Evolutionary conservation across 306 rosid genomes (phyloP), one percentile per base, ranked within the genome.

Genomic region (Pyrus communis): DNA sequence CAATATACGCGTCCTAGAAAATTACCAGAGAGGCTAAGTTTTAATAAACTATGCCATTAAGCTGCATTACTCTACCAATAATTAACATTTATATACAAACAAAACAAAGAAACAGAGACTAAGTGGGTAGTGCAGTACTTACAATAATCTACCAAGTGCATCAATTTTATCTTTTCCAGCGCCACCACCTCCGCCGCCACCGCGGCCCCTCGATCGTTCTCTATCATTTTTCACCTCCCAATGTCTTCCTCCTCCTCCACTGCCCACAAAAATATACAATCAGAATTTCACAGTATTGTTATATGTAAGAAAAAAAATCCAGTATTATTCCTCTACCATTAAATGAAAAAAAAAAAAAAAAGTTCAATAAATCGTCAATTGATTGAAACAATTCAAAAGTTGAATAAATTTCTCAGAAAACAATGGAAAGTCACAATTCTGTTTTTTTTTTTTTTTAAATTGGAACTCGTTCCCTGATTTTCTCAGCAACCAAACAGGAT

Each of bases 121-220:
- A 72, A 51, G 25, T 43, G 77, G 58, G 70, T 45, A 10, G 54
- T 58, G 28, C 58, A 25, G 61, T 78, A 60, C 99, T 92, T 89
- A 90, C 99, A 95, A 28, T 69, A 92, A 89, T 86, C 97, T 90
- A 79, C 99, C 99, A 81, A 92, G 99, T 11, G 97, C 91, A 11
- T 90, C 97, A 58, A 95, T 88, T 85, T 86, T 92, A 78, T 95
- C 99, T 84, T 92, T 87, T 19, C 92, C 93, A 17, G 86, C 51
- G 79, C 87, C 75, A 3, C 85, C 79, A 27, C 85, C 81, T 7
- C 83, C 59, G 14, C 78, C 73, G 25, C 86, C 88, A 3, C 87
- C 86, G 11, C 79, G 75, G 25, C 85, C 86, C 61, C 86, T 79
- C 63, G 85, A 69, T 78, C 85, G 84, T 54, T 81, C 91, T 84